Evolutionary conservation across 805 yeast species (phyloP).

Genomic region (Suhomyces xylopsoci): DNA sequence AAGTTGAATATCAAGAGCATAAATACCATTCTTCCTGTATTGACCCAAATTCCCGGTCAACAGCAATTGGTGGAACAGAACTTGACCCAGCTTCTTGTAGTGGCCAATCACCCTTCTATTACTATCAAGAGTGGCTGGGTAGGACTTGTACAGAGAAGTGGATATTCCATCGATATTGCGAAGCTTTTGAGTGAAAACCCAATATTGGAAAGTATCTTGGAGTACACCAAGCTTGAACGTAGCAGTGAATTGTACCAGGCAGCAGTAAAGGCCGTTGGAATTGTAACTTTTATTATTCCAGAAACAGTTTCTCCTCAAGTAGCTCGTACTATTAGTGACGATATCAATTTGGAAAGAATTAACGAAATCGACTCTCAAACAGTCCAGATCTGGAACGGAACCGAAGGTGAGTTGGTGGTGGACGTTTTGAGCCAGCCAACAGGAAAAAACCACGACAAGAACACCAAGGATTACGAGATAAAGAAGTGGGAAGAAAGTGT

Average conservation of each 20-base stretch:
- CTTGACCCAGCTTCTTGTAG: constrained; percentile 22
- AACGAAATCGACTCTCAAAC: constrained; percentile 46
- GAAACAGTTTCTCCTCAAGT: constrained; percentile 52
- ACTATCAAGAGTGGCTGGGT: constrained; percentile 67
- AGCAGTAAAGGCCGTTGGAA: constrained; percentile 33
- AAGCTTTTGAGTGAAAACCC: constrained; percentile 37
- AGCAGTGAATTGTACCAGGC: constrained; percentile 46
- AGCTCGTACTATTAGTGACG: constrained; percentile 38
- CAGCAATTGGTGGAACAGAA: constrained; percentile 16
- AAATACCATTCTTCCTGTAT: constrained; percentile 22
- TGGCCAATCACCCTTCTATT: constrained; percentile 27
- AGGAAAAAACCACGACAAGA: constrained; percentile 54
- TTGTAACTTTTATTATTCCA: constrained; percentile 59
- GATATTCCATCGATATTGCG: constrained; percentile 58
- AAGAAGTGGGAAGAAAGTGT: constrained; percentile 86
- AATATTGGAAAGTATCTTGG: constrained; percentile 16
- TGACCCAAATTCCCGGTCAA: constrained; percentile 20
- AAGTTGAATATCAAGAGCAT: constrained; percentile 17
- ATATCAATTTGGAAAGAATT: constrained; percentile 37
- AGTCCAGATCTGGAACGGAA: constrained; percentile 62
- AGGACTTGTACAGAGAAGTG: constrained; percentile 58
- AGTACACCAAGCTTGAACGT: constrained; percentile 7
- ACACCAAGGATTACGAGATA: constrained; percentile 81
- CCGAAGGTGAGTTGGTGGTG: constrained; percentile 66
- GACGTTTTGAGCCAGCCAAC: constrained; percentile 52